A percentile compares a stretch with the other conserved stretches of the same genome.
phyloP scores from a whole-genome alignment of 345 rosid genomes.

The Syzygium jambos region DNA sequence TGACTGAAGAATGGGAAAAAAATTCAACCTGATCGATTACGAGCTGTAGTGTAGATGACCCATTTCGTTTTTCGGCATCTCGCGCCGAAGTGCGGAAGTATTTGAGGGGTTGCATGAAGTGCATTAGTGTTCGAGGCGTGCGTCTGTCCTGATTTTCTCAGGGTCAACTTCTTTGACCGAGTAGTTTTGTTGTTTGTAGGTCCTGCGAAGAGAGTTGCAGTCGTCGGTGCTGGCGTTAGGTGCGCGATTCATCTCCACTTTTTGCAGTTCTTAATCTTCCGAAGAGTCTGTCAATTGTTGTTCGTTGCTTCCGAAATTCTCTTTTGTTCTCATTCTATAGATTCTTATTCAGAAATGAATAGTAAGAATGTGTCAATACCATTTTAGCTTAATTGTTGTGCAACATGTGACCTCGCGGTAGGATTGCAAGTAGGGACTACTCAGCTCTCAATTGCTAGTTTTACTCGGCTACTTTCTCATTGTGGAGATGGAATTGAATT shows the following conservation, averaged over 20 bases:
- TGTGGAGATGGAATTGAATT: neutral
- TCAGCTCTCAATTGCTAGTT: neutral
- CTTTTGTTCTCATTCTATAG: no score
- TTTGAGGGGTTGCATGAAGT: neutral
- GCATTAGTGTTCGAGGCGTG: neutral
- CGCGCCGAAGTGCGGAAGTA: neutral
- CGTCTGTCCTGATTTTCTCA: neutral
- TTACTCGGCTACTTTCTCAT: neutral
- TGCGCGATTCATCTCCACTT: neutral
- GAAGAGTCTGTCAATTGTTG: neutral
- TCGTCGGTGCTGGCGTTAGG: conserved; percentile 92
- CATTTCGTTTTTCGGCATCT: neutral
- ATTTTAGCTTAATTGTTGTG: neutral
- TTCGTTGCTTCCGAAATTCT: no score
- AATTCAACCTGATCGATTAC: neutral
- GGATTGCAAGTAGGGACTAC: neutral
- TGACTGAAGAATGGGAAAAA: neutral
- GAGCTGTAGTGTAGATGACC: neutral
- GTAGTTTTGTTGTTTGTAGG: conserved; percentile 10
- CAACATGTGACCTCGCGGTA: neutral
- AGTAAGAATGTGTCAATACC: no score
- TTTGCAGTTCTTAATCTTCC: neutral
- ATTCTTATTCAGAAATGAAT: no score
- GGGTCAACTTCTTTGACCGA: neutral
- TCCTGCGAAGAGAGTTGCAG: conserved; percentile 58